Evolutionary conservation across 768 basidiomycete genomes (phyloP).

Genomic region (Hortiboletus campestris): DNA sequence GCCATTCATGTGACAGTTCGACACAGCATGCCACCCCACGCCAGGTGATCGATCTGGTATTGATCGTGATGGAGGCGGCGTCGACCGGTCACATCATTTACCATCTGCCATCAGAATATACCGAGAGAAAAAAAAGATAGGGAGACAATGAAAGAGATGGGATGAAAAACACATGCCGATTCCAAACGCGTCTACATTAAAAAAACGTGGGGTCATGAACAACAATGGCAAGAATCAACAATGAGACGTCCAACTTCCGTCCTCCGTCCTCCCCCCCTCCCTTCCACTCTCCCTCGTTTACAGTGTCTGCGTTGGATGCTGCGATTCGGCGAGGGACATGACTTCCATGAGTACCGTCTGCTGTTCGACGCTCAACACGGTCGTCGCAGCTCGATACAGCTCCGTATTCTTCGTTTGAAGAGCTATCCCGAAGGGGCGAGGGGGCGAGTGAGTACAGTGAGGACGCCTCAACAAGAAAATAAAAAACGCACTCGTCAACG

Average conservation of each 20-base stretch:
- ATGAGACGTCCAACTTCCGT: too few relatives aligned
- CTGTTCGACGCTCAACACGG: slow-evolving; percentile 67
- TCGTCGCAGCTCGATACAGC: slow-evolving; percentile 71
- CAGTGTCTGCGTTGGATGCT: slow-evolving; percentile 13
- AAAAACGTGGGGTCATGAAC: neutral
- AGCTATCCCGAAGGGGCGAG: slow-evolving; percentile 15
- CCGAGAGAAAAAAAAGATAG: neutral
- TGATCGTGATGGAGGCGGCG: too few relatives aligned
- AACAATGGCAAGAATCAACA: neutral
- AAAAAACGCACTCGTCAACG: slow-evolving; percentile 57
- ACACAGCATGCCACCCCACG: too few relatives aligned
- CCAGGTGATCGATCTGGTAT: too few relatives aligned
- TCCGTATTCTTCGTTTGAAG: slow-evolving; percentile 73
- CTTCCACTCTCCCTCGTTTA: neutral
- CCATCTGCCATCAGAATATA: too few relatives aligned
- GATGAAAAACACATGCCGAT: slow-evolving; percentile 1
- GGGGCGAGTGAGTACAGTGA: neutral
- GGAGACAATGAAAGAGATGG: neutral
- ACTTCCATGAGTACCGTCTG: slow-evolving; percentile 84
- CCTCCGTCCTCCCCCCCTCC: too few relatives aligned
- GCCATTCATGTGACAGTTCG: too few relatives aligned
- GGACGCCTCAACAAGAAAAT: too few relatives aligned
- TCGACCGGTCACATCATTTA: too few relatives aligned
- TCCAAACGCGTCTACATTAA: neutral
- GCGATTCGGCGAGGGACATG: slow-evolving; percentile 64